Evolutionary conservation across 768 basidiomycete species (phyloP).

Genomic region (Sistotremastrum niveocremeum): DNA sequence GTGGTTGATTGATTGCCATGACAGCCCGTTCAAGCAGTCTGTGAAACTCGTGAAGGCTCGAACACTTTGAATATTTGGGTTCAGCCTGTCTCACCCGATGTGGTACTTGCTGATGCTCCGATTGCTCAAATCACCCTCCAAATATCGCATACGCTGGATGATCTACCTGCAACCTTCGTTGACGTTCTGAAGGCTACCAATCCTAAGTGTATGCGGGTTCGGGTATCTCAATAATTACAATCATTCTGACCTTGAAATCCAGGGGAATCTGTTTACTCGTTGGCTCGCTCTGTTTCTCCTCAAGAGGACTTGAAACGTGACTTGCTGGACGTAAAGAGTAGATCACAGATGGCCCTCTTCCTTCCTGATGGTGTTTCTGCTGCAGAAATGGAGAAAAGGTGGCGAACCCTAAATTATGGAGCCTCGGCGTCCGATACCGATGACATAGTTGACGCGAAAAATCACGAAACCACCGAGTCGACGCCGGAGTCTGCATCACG

Average conservation of each 20-base stretch:
- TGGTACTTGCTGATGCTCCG: constrained; percentile 20
- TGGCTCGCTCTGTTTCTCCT: constrained; percentile 26
- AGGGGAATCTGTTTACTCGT: constrained; percentile 29
- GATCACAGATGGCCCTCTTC: background rate
- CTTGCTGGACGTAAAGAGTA: background rate
- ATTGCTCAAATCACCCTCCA: constrained; percentile 47
- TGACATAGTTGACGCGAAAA: too few relatives aligned
- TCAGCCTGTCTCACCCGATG: constrained; percentile 34
- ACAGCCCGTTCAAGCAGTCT: constrained; percentile 45
- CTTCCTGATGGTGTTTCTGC: constrained; percentile 4
- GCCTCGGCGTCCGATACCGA: too few relatives aligned
- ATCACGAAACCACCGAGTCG: too few relatives aligned
- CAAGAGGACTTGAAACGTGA: background rate
- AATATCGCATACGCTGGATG: constrained; percentile 31
- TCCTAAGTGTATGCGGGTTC: constrained; percentile 16
- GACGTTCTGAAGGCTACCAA: constrained; percentile 21
- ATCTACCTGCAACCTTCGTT: constrained; percentile 20
- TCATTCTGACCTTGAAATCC: too few relatives aligned
- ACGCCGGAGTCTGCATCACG: too few relatives aligned
- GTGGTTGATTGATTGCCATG: background rate
- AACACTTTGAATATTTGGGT: constrained; percentile 49
- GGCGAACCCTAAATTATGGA: constrained; percentile 32
- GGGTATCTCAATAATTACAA: too few relatives aligned
- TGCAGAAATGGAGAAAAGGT: constrained; percentile 23
- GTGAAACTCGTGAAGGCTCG: constrained; percentile 37